Conservation (phyloP, 345 rosid species). For the Combretum micranthum region DNA sequence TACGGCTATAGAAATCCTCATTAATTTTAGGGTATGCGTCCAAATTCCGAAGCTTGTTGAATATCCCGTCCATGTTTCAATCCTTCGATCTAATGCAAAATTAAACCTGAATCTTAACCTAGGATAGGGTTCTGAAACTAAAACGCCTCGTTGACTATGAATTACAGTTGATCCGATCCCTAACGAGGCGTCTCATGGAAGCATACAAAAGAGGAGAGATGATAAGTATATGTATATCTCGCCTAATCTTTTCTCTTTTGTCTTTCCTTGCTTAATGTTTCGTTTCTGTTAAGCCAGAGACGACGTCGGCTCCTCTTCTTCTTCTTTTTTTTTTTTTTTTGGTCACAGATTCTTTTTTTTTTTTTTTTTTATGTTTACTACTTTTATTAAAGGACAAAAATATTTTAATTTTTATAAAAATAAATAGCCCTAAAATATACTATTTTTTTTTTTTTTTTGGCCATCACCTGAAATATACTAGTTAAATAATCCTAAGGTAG, state of each 20-base stretch:
- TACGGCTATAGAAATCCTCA: constrained; percentile 94
- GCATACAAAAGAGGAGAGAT: too few relatives aligned
- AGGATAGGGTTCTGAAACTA: background rate
- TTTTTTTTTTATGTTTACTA: too few relatives aligned
- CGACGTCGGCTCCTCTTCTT: background rate
- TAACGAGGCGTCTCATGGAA: constrained; percentile 11
- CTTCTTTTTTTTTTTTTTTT: background rate
- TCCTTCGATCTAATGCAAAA: too few relatives aligned
- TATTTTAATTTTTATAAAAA: too few relatives aligned
- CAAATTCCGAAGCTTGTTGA: constrained; percentile 69
- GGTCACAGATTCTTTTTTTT: too few relatives aligned
- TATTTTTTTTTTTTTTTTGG: too few relatives aligned
- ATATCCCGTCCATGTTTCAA: constrained; percentile 50
- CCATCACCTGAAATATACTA: too few relatives aligned
- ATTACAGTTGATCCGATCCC: background rate
- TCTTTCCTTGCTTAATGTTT: background rate
- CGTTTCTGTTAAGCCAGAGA: background rate
- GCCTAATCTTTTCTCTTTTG: background rate
- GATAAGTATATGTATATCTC: background rate
- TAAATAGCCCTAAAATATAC: too few relatives aligned
- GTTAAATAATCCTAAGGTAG: too few relatives aligned
- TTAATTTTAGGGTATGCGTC: constrained; percentile 97
- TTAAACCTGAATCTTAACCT: too few relatives aligned
- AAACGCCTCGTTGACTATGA: constrained; percentile 4
- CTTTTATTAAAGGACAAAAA: background rate